Base-by-base conservation (phyloP, 176 grass and related monocot genomes). In the Avena atlantica region DNA sequence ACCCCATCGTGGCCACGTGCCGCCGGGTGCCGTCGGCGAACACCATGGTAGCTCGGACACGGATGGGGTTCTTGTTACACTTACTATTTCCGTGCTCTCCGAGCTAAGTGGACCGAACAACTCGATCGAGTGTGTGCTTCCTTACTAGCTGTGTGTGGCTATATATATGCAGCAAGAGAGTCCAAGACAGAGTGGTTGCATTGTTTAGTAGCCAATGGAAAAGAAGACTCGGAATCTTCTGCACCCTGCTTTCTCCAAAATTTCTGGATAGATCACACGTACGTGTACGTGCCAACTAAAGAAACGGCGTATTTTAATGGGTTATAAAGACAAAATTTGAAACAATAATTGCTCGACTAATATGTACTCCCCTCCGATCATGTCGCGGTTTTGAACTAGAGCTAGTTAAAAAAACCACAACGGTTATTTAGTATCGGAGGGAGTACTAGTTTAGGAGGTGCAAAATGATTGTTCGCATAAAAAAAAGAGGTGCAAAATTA, bases 11-110 rank as follows among this genome's bases (percentile, higher is more conserved):
- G 8, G 78, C 45, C 31, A 36, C 24, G 13, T 27, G 20, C 45
- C 29, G 47, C 66, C 65, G 51, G 49, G 31, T 17, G 44, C 29
- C 52, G 50, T 16, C 17, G 65, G 55, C 47, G 57, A 70, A 65
- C 55, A 55, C 87, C 87, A 89, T 89, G n/a, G 8, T 10, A 6
- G 40, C 44, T 55, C 12, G 16, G 51, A 6, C 9, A 1, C 60
- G 15, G 49, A 12, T 13, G 29, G 21, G 50, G 12, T 21, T 48
- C 50, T 42, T 55, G 11, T 19, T n/a, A 45, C 4, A 9, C 7
- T 14, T 66, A 67, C 29, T 70, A 9, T 8, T 3, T 12, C 9
- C 69, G 69, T 71, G 73, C 49, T 52, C 49, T 52, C 24, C 49
- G 50, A 76, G 14, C 24, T 53, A 76, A 76, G 48, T 15, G n/a